These are phyloP conservation scores for Emergomyces africanus DNA, from an alignment of 2,329 filamentous ascomycete genomes.

Conservation along the genomic window DNA sequence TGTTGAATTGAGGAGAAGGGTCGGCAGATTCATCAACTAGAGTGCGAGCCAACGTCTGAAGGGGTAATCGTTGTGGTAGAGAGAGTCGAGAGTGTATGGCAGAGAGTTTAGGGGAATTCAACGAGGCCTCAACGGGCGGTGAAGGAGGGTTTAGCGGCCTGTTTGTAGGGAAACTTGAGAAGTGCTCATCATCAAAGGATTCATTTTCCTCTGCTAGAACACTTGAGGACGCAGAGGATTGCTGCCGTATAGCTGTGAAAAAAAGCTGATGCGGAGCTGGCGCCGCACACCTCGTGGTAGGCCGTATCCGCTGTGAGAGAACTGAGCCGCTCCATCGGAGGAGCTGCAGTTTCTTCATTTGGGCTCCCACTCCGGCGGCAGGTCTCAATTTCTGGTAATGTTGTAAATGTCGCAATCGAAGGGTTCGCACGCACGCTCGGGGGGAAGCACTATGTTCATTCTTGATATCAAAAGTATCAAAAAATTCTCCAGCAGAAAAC, in stretches of 20 bases:
- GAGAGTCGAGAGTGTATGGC: constrained; percentile 82
- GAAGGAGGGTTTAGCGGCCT: constrained; percentile 46
- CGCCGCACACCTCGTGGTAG: constrained; percentile 16
- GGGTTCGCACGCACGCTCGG: background rate
- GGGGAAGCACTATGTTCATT: background rate
- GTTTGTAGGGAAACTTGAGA: constrained; percentile 16
- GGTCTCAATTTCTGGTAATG: background rate
- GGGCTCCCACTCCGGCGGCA: constrained; percentile 5
- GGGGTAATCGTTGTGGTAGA: constrained; percentile 66
- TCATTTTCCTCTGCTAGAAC: constrained; percentile 16
- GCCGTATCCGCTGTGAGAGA: constrained; percentile 35
- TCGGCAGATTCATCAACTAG: constrained; percentile 82
- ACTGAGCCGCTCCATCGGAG: constrained; percentile 40
- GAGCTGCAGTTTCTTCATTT: constrained; percentile 40
- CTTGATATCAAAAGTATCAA: constrained; percentile 12
- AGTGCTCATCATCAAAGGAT: constrained; percentile 17
- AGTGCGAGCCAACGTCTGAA: constrained; percentile 73
- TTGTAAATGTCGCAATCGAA: constrained; percentile 3
- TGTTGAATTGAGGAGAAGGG: constrained; percentile 69
- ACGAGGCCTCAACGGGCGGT: constrained; percentile 54
- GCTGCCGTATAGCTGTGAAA: constrained; percentile 24
- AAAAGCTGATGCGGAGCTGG: constrained; percentile 8
- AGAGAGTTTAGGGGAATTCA: constrained; percentile 72
- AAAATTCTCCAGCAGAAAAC: constrained; percentile 21
- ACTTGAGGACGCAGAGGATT: constrained; percentile 28